Conservation (phyloP, 139 green algal genomes). For the Penium margaritaceum region DNA sequence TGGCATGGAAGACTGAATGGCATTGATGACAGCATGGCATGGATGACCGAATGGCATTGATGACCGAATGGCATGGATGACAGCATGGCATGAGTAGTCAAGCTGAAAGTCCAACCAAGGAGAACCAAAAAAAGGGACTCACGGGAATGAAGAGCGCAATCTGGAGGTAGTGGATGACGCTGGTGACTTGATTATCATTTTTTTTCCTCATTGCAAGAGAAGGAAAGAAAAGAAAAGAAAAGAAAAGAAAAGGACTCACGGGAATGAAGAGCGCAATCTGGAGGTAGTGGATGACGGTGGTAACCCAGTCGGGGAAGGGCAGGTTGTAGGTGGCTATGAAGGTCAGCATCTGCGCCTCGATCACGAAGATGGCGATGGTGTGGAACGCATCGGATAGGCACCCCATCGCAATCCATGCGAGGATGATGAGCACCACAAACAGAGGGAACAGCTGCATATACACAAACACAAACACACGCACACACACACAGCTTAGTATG, state of each 20-base stretch:
- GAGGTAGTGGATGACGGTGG: constrained; percentile 3
- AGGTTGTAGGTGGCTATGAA: constrained; percentile 13
- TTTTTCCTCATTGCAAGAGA: neutral
- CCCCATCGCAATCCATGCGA: neutral
- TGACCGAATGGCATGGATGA: neutral
- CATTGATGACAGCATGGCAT: neutral
- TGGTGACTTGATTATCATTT: too few species aligned
- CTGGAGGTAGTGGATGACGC: neutral
- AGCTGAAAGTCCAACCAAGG: neutral
- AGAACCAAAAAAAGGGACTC: neutral
- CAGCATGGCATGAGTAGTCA: neutral
- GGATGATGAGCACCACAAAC: neutral
- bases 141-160: neutral
- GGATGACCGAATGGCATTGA: neutral
- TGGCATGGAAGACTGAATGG: neutral
- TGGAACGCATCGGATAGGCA: neutral
- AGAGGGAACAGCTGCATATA: constrained; percentile 1
- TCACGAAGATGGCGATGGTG: constrained; percentile 6
- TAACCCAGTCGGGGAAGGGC: neutral
- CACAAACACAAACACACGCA: too few species aligned
- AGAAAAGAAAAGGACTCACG: neutral
- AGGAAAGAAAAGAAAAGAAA: neutral
- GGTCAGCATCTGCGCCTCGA: constrained; percentile 7
- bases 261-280: neutral
- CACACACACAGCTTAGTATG: too few species aligned